Conservation (phyloP, 768 basidiomycete species). For the Collybiopsis luxurians region DNA sequence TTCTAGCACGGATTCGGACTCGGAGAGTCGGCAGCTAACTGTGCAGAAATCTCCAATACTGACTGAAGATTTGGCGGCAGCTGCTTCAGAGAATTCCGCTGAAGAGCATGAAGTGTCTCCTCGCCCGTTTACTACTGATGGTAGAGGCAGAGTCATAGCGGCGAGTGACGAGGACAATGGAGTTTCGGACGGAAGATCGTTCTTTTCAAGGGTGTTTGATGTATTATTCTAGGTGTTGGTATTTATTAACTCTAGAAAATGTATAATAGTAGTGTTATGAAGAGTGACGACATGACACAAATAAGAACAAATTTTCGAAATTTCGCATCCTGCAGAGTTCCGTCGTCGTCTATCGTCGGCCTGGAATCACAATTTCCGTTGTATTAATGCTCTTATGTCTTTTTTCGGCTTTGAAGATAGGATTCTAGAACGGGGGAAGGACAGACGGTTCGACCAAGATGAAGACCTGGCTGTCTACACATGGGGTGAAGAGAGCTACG, state of each 20-base stretch:
- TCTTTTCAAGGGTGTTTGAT: conserved; percentile 5
- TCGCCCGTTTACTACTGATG: conserved; percentile 63
- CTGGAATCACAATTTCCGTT: conserved; percentile 5
- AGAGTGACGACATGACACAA: neutral
- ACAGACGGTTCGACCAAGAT: conserved; percentile 48
- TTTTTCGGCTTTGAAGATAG: conserved; percentile 73
- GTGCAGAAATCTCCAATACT: neutral
- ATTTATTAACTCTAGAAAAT: too few relatives aligned
- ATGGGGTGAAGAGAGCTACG: conserved; percentile 89
- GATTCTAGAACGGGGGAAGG: conserved; percentile 64
- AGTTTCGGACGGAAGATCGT: neutral
- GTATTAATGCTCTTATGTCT: conserved; percentile 56
- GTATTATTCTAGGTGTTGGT: conserved; percentile 6
- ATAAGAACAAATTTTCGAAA: neutral
- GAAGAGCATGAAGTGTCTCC: conserved; percentile 6
- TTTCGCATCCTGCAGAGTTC: neutral
- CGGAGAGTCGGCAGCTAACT: too few relatives aligned
- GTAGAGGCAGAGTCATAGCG: conserved; percentile 55
- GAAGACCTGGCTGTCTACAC: conserved; percentile 90
- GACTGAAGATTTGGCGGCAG: neutral
- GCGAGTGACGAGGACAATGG: conserved; percentile 1
- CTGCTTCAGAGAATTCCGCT: neutral
- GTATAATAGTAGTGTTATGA: neutral
- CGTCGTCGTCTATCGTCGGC: neutral
- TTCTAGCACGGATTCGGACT: too few relatives aligned